Conservation (phyloP, 805 yeast genomes). For the Cyberlindnera veronae region DNA sequence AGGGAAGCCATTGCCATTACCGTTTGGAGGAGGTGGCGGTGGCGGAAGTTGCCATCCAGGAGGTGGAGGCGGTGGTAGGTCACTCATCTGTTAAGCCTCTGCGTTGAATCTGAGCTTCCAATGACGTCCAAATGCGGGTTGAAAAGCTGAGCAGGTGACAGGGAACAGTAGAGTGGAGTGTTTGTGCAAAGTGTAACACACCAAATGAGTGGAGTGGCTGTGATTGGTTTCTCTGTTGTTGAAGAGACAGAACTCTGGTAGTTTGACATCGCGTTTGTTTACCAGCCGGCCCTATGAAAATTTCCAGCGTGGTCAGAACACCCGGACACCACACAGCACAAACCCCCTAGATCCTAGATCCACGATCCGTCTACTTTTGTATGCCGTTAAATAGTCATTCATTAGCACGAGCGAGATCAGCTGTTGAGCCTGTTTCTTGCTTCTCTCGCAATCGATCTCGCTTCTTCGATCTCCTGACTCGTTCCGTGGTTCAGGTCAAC, state of each 20-base stretch:
- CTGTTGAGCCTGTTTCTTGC: conserved; percentile 55
- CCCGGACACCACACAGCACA: conserved; percentile 1
- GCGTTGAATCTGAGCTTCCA: background rate
- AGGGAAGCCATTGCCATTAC: background rate
- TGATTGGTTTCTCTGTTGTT: background rate
- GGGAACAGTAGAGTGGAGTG: background rate
- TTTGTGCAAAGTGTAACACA: background rate
- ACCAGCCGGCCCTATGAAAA: background rate
- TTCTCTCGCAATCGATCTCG: conserved; percentile 76
- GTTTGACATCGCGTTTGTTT: background rate
- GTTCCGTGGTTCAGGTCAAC: conserved; percentile 66
- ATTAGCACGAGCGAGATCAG: background rate
- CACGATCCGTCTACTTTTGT: background rate
- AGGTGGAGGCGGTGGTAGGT: conserved; percentile 35
- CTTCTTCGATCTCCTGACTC: conserved; percentile 88
- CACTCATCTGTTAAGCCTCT: conserved; percentile 5
- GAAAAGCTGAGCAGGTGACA: background rate
- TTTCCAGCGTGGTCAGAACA: background rate
- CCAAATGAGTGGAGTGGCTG: background rate
- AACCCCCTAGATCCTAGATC: too few species aligned
- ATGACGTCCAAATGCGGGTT: background rate
- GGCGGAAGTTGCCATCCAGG: conserved; percentile 30
- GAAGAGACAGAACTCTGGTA: background rate
- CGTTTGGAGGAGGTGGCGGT: conserved; percentile 27
- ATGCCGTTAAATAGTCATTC: background rate